phyloP scores from a whole-genome alignment of 345 rosid species.

The Citrus medica region DNA sequence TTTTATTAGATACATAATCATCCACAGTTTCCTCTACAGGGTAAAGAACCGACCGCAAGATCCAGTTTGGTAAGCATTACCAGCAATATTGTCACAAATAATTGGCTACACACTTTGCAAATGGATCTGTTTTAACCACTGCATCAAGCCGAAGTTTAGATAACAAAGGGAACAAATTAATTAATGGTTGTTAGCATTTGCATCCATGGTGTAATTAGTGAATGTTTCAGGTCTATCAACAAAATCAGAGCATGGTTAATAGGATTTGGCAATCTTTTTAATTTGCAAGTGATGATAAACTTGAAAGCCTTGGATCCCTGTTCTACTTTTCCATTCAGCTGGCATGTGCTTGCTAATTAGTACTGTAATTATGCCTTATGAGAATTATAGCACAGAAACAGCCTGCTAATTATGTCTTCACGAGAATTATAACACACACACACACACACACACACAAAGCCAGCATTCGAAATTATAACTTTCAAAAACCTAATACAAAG shows the following conservation, averaged over 20 bases:
- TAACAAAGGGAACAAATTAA: constrained; percentile 37
- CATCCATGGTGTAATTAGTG: constrained; percentile 9
- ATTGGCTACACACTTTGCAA: not conserved
- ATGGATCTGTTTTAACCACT: constrained; percentile 10
- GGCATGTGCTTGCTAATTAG: constrained; percentile 50
- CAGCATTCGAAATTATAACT: not conserved
- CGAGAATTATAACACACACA: constrained; percentile 11
- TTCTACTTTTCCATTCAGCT: constrained; percentile 25
- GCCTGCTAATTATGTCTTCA: constrained; percentile 27
- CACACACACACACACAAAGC: no score
- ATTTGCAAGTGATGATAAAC: not conserved
- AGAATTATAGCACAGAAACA: constrained; percentile 24
- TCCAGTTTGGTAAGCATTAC: constrained; percentile 28
- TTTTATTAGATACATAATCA: constrained; percentile 11
- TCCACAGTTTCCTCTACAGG: not conserved
- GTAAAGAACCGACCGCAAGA: constrained; percentile 30
- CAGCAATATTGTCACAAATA: constrained; percentile 10
- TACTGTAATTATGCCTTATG: constrained; percentile 34
- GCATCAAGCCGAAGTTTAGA: not conserved
- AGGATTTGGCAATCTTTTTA: constrained; percentile 11
- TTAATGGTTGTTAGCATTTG: constrained; percentile 15
- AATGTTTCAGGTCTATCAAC: constrained; percentile 34
- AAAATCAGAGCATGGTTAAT: constrained; percentile 29
- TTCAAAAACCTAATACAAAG: not conserved
- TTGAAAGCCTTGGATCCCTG: constrained; percentile 25